Percentiles rank a stretch among this genome's conserved stretches.
These are phyloP conservation scores for Kluyveromyces aestuarii DNA, from an alignment of 805 yeast species.

Conservation along the genomic window DNA sequence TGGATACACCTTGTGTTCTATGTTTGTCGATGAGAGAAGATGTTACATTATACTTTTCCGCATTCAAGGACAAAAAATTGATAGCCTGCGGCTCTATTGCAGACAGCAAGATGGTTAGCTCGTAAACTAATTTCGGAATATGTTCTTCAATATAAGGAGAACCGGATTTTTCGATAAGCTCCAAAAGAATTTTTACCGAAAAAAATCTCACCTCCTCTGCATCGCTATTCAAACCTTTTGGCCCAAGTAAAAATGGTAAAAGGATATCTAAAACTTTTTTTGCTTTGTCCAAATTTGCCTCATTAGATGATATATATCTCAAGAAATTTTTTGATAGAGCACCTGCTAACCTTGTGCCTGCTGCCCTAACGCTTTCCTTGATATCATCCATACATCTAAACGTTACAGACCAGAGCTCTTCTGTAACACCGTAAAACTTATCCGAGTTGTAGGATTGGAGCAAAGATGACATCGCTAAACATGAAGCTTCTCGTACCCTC, in stretches of 20 bases:
- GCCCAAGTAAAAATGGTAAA: slow-evolving; percentile 73
- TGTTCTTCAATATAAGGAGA: slow-evolving; percentile 47
- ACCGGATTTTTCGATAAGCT: slow-evolving; percentile 58
- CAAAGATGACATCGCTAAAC: slow-evolving; percentile 60
- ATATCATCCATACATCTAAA: slow-evolving; percentile 90
- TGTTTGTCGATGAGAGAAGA: slow-evolving; percentile 67
- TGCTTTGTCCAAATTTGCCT: slow-evolving; percentile 30
- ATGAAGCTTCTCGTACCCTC: slow-evolving; percentile 86
- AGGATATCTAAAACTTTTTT: slow-evolving; percentile 43
- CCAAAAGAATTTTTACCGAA: slow-evolving; percentile 66
- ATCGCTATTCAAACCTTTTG: slow-evolving; percentile 71
- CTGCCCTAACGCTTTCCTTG: slow-evolving; percentile 83
- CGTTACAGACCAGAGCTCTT: slow-evolving; percentile 78
- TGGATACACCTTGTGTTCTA: slow-evolving; percentile 61
- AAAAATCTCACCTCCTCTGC: slow-evolving; percentile 77
- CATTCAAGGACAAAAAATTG: slow-evolving; percentile 79
- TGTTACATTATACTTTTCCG: slow-evolving; percentile 74
- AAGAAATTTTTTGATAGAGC: slow-evolving; percentile 55
- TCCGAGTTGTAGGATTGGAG: slow-evolving; percentile 49
- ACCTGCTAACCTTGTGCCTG: slow-evolving; percentile 62
- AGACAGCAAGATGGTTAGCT: slow-evolving; percentile 65
- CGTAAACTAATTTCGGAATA: slow-evolving; percentile 58
- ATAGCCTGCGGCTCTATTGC: slow-evolving; percentile 86
- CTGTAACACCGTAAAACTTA: slow-evolving; percentile 41
- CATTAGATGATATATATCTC: slow-evolving; percentile 42